These are phyloP conservation scores for Plasmodium relictum DNA, from an alignment of 169 alveolate species.

Conservation along the genomic window DNA sequence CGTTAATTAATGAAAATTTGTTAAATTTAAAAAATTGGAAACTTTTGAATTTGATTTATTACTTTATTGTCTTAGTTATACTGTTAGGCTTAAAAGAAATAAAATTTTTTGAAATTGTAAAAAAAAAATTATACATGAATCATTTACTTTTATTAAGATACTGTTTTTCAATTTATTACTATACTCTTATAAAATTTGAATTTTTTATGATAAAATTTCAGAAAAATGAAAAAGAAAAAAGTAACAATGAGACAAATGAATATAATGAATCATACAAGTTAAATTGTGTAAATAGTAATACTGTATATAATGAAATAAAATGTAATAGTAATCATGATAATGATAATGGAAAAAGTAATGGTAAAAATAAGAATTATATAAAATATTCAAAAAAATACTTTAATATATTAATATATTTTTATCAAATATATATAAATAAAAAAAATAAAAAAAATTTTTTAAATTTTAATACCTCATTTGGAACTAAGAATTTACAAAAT, in stretches of 20 bases:
- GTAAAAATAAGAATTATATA: neutral
- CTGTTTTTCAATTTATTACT: conserved; percentile 22
- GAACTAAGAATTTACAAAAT: neutral
- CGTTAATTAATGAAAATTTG: conserved; percentile 34
- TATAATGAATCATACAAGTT: neutral
- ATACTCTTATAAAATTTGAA: conserved; percentile 1
- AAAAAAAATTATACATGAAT: conserved; percentile 29
- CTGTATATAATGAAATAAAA: neutral
- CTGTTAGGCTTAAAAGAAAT: conserved; percentile 23
- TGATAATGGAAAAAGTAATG: neutral
- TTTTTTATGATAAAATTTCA: conserved; percentile 17
- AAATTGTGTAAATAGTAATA: neutral
- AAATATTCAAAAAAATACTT: conserved; percentile 50
- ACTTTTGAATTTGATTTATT: conserved; percentile 32
- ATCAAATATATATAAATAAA: conserved; percentile 48
- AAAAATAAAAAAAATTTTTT: conserved; percentile 17
- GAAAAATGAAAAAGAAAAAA: neutral
- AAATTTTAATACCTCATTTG: conserved; percentile 3
- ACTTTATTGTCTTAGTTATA: conserved; percentile 29
- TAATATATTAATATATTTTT: conserved; percentile 23
- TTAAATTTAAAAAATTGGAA: conserved; percentile 7
- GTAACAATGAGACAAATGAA: neutral
- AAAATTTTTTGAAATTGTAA: conserved; percentile 11
- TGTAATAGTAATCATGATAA: neutral
- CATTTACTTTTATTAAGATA: conserved; percentile 4